phyloP scores from a whole-genome alignment of 2,329 filamentous ascomycete genomes.

The Penicillium brasilianum region DNA sequence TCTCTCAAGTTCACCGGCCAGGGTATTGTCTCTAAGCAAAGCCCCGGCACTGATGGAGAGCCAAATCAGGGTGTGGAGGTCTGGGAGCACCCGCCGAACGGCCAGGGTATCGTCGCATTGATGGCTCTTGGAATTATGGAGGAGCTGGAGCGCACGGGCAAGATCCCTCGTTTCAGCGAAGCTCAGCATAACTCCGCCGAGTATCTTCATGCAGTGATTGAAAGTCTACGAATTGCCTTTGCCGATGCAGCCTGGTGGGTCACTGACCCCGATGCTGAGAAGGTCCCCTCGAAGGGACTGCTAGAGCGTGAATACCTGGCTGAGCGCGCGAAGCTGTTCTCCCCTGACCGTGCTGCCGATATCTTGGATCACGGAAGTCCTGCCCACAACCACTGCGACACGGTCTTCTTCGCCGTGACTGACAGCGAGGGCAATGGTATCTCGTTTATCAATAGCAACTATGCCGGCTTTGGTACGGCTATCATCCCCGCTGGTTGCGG shows the following conservation, averaged over 20 bases:
- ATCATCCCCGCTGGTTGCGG: slow-evolving; percentile 87
- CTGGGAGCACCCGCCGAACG: slow-evolving; percentile 97
- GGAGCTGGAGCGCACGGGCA: slow-evolving; percentile 75
- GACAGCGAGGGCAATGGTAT: slow-evolving; percentile 86
- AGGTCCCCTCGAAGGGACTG: slow-evolving; percentile 72
- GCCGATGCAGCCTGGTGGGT: slow-evolving; percentile 90
- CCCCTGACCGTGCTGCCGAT: slow-evolving; percentile 57
- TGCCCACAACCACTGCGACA: slow-evolving; percentile 84
- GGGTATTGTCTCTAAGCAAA: slow-evolving; percentile 38
- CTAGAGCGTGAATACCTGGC: slow-evolving; percentile 76
- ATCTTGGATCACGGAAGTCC: slow-evolving; percentile 75
- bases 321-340: slow-evolving; percentile 68
- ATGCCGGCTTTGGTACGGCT: slow-evolving; percentile 79
- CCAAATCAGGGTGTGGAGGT: slow-evolving; percentile 67
- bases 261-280: slow-evolving; percentile 70
- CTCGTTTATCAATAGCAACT: slow-evolving; percentile 97
- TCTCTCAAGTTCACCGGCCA: slow-evolving; percentile 76
- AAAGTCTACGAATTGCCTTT: slow-evolving; percentile 86
- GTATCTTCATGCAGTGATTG: slow-evolving; percentile 86
- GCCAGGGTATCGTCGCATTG: slow-evolving; percentile 91
- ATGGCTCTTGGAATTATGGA: slow-evolving; percentile 94
- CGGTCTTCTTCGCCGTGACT: slow-evolving; percentile 88
- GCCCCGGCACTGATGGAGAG: slow-evolving; percentile 35
- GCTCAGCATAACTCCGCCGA: slow-evolving; percentile 79
- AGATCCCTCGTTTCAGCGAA: slow-evolving; percentile 70